A percentile compares a stretch with the other conserved stretches of the same genome.
Conservation (phyloP, 2,329 filamentous ascomycete genomes). For the Gnomoniopsis smithogilvyi region DNA sequence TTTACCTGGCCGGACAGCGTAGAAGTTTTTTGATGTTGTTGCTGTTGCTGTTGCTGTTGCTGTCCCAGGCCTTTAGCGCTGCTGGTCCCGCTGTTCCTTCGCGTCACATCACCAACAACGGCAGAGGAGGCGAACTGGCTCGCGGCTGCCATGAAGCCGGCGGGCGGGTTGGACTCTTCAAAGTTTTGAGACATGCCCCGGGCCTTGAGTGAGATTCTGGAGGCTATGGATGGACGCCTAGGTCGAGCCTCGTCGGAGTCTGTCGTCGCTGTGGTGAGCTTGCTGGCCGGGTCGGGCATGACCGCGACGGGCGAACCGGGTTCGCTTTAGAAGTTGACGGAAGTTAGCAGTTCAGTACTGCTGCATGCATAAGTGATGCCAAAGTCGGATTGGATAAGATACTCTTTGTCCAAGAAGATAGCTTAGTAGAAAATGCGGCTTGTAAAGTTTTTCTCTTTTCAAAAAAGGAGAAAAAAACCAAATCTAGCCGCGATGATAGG, state of each 20-base stretch:
- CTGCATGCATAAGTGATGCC: neutral
- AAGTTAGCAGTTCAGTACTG: neutral
- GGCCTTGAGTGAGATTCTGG: constrained; percentile 12
- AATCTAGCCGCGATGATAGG: too few species aligned
- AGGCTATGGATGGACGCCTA: constrained; percentile 16
- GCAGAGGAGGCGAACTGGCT: constrained; percentile 42
- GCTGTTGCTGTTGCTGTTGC: neutral
- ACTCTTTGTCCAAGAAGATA: neutral
- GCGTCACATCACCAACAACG: constrained; percentile 16
- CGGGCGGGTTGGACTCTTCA: constrained; percentile 42
- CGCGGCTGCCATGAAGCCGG: constrained; percentile 46
- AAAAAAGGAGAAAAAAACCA: too few species aligned
- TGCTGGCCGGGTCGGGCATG: neutral
- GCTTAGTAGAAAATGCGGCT: neutral
- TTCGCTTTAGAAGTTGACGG: neutral
- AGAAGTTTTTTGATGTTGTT: neutral
- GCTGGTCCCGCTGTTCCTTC: constrained; percentile 10
- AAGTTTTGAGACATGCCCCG: constrained; percentile 30
- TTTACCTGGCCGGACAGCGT: constrained; percentile 6
- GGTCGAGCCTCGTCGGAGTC: constrained; percentile 2
- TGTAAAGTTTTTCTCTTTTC: too few species aligned
- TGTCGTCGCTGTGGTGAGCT: neutral
- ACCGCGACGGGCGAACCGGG: constrained; percentile 10
- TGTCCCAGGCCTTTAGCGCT: neutral
- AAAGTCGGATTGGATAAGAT: neutral